Base-by-base conservation (phyloP, 257 asterid genomes). In the Solanum tarapatanum region DNA sequence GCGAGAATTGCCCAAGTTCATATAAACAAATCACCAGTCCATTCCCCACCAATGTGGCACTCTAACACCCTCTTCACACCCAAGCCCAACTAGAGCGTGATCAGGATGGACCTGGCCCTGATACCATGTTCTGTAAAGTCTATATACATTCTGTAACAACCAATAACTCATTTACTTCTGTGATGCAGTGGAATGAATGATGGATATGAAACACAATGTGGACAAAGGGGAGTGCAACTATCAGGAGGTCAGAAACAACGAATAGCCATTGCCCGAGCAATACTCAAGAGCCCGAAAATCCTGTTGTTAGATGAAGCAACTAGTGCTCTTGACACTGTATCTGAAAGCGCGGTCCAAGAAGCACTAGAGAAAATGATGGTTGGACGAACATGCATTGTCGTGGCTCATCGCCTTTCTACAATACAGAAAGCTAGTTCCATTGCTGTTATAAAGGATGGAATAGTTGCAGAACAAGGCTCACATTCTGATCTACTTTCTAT, bases 191-290 rank as follows among this genome's bases (percentile, higher is more conserved):
- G 94, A 28, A 94, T 94, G 97, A 91, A 91, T 84, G 98, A 93
- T 45, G 98, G 98, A 58, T 95, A 94, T 30, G 94, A 94, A 11
- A 95, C 98, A 10, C 91, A 87, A 62, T 94, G 98, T 79, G 98
- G 98, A 70, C 97, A 95, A 79, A 90, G 98, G 76, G 98, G 98
- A 70, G 92, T 60, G 26, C 98, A 95, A 60, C 90, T 95, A 55
- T 95, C 98, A 0, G 98, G 98, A 23, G 98, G 98, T 23, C 98
- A 95, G 86, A 95, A 93, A 45, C 98, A 95, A 84, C 72, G 98
- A 41, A 93, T 95, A 80, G 98, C 98, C 36, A 83, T 94, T 79
- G 98, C 98, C 26, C 96, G 98, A 0, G 98, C 98, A 26, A 93
- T 94, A 69, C 87, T 95, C 83, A 95, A 95, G 90, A 92, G 93